phyloP scores from a whole-genome alignment of 2,329 filamentous ascomycete species.

The Beauveria medogensis region DNA sequence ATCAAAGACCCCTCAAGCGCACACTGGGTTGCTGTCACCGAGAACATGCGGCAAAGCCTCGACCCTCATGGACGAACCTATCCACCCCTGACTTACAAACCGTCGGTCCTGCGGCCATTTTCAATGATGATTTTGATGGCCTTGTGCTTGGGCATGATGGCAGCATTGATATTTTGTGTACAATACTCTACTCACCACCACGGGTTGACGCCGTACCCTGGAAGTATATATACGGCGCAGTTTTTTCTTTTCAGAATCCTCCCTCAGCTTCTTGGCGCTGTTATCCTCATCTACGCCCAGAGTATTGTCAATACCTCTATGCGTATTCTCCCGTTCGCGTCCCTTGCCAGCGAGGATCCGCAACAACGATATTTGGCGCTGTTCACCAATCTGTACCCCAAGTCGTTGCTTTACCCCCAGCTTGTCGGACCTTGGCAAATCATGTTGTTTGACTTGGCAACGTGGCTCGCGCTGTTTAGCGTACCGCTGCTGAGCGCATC shows the following conservation, averaged over 20 bases:
- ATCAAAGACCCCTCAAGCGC: constrained; percentile 9
- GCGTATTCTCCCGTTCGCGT: constrained; percentile 67
- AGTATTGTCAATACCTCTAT: constrained; percentile 66
- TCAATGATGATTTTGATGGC: constrained; percentile 54
- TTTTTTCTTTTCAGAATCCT: constrained; percentile 86
- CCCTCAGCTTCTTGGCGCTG: constrained; percentile 65
- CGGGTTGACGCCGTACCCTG: constrained; percentile 61
- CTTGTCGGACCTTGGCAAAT: constrained; percentile 57
- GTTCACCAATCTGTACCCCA: constrained; percentile 61
- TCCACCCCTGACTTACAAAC: constrained; percentile 59
- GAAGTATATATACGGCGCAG: constrained; percentile 57
- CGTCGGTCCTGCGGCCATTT: constrained; percentile 58
- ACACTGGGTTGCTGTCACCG: constrained; percentile 27
- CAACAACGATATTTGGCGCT: constrained; percentile 55
- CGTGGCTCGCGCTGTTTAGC: constrained; percentile 73
- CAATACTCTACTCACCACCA: constrained; percentile 54
- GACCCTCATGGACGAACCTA: constrained; percentile 30
- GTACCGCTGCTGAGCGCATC: constrained; percentile 73
- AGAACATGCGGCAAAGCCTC: constrained; percentile 25
- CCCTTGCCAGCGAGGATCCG: constrained; percentile 60
- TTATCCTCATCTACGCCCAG: constrained; percentile 70
- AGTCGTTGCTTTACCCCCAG: constrained; percentile 55
- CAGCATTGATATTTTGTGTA: constrained; percentile 63
- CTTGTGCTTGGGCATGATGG: constrained; percentile 61
- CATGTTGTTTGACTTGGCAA: constrained; percentile 55